phyloP scores from a whole-genome alignment of 768 basidiomycete species.

The Tulasnella sp. region DNA sequence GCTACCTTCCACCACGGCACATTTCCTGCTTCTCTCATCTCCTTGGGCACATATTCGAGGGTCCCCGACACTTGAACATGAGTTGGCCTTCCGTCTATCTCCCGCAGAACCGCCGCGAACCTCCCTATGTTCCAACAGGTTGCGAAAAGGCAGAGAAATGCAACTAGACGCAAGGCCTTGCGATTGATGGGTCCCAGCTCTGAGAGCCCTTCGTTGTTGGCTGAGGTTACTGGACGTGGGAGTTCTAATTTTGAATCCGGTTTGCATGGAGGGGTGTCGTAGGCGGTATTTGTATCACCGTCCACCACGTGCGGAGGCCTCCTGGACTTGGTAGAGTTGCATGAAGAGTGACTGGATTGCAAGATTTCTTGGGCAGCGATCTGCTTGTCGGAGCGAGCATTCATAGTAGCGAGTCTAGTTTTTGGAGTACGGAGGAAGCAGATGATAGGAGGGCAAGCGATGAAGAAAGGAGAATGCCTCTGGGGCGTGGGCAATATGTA shows the following conservation, averaged over 20 bases:
- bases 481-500: no score
- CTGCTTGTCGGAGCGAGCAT: neutral
- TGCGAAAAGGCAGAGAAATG: neutral
- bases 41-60: neutral
- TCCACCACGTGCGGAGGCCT: neutral
- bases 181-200: neutral
- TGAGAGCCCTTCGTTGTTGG: neutral
- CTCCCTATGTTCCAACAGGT: neutral
- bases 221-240: neutral
- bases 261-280: neutral
- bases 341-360: neutral
- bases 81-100: neutral
- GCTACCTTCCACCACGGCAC: neutral
- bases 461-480: neutral
- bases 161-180: neutral
- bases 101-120: neutral
- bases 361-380: neutral
- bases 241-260: neutral
- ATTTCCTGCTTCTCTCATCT: neutral
- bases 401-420: neutral
- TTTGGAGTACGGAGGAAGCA: no score
- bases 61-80: neutral
- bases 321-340: neutral
- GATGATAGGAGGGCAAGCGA: neutral
- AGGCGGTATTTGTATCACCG: neutral